Base-by-base conservation (phyloP, 75 land plant species). In the Pseudotsuga menziesii region DNA sequence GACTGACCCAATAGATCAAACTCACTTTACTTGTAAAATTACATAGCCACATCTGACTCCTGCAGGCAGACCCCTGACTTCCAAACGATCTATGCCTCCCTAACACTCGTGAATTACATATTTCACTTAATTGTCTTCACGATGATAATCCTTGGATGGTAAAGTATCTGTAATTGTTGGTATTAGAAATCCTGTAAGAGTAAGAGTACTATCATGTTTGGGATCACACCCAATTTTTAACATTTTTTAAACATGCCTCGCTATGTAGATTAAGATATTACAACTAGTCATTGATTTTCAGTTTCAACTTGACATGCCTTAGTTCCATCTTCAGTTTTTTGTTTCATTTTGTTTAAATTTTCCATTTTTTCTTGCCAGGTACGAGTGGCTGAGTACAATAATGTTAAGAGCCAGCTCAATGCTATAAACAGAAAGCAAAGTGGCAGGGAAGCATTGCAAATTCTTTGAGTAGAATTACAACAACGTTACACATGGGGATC, bases 341-440 rank as follows among this genome's bases (percentile, higher is more conserved):
- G 32, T 29, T 29, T 29, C 1, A n/a, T 64, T 8, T 48, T 9
- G 48, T 44, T 41, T 5, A 8, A 48, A 48, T 41, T 44, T 67
- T 67, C 22, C 9, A 36, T 67, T 5, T 35, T 67, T 32, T 44
- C 44, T 35, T 69, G 14, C 22, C 54, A 96, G 98, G 89, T 96
- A 75, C 90, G 99, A 60, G 91, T 86, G 70, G 93, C 98, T 72
- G 99, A 96, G 80, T 96, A 92, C 79, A 94, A 82, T 79, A 96
- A 89, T 88, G 95, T 96, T 16, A 93, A 94, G 72, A 85, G 92
- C 63, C 95, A 92, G 74, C 91, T 96, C 52, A 94, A 88, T 88
- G 84, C 95, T 57, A 92, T 94, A n/a, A 91, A 90, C 77, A 78
- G 99, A 76, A 96, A 94, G 81, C 99, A 94, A 82, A 82, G 82